A percentile compares a stretch with the other conserved stretches of the same genome.
These are phyloP conservation scores for Eragrostis nindensis DNA, from an alignment of 176 grass and related monocot genomes.

Conservation along the genomic window DNA sequence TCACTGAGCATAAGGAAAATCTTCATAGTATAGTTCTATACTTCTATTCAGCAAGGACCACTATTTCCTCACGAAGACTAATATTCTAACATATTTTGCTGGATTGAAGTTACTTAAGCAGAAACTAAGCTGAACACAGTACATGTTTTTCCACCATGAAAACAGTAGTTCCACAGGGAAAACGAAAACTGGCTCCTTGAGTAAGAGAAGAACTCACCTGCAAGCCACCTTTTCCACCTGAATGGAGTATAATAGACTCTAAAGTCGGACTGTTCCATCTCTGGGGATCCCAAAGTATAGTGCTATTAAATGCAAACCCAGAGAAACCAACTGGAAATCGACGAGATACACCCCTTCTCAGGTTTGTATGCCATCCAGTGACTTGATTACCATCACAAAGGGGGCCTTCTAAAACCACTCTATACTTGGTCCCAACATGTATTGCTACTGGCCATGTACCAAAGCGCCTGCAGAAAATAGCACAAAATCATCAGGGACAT, in stretches of 20 bases:
- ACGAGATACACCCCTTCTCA: conserved; percentile 51
- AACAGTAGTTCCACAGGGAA: neutral
- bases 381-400: conserved; percentile 79
- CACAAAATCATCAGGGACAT: conserved; percentile 34
- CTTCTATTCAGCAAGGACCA: neutral
- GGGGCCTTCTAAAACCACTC: conserved; percentile 78
- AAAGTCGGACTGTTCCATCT: conserved; percentile 67
- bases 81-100: conserved; percentile 13
- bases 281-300: conserved; percentile 88
- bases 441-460: conserved; percentile 91
- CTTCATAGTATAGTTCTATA: neutral
- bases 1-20: neutral
- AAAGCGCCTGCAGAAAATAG: conserved; percentile 64
- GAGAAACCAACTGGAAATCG: conserved; percentile 75
- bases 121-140: conserved; percentile 9
- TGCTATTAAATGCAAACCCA: conserved; percentile 95
- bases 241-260: conserved; percentile 81
- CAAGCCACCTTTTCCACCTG: conserved; percentile 63
- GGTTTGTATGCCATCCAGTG: conserved; percentile 86
- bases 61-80: neutral
- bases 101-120: conserved; percentile 19
- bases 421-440: conserved; percentile 62
- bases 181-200: neutral
- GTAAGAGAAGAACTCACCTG: conserved; percentile 46
- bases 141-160: neutral